Percentiles rank a stretch among this genome's conserved stretches.
Conservation (phyloP, 106 monocot genomes). For the Dendrobium huoshanense region DNA sequence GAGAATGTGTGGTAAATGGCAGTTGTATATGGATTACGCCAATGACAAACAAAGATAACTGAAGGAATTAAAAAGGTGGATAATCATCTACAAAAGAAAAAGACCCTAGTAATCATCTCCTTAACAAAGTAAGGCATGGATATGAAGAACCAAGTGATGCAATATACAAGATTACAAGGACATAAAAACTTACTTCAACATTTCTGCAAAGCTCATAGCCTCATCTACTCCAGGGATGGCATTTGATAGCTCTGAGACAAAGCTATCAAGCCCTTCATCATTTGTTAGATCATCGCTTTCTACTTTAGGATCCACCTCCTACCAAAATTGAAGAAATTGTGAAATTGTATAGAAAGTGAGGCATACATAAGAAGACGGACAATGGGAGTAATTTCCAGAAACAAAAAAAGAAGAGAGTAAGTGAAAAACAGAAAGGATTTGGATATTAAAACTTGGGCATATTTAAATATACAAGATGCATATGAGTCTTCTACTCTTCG, state of each 20-base stretch:
- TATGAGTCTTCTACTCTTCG: background rate
- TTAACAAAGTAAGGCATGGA: background rate
- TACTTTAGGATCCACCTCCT: slow-evolving; percentile 95
- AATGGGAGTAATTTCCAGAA: background rate
- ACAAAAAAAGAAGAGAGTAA: no score
- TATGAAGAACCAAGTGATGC: background rate
- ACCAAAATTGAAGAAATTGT: slow-evolving; percentile 1
- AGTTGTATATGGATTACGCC: background rate
- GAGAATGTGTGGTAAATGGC: background rate
- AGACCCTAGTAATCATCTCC: background rate
- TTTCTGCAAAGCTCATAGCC: slow-evolving; percentile 98
- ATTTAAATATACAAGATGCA: background rate
- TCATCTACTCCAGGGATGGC: slow-evolving; percentile 97
- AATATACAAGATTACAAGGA: background rate
- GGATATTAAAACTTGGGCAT: background rate
- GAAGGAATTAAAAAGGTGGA: background rate
- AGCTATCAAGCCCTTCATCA: slow-evolving; percentile 69
- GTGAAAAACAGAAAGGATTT: background rate
- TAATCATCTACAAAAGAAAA: background rate
- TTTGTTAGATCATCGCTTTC: slow-evolving; percentile 75
- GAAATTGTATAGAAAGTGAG: background rate
- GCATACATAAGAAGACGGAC: background rate
- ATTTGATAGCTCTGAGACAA: slow-evolving; percentile 87
- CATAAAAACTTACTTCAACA: slow-evolving; percentile 67
- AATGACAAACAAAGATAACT: background rate